Conservation (phyloP, 148 eudicot species). For the Chenopodium berlandieri region DNA sequence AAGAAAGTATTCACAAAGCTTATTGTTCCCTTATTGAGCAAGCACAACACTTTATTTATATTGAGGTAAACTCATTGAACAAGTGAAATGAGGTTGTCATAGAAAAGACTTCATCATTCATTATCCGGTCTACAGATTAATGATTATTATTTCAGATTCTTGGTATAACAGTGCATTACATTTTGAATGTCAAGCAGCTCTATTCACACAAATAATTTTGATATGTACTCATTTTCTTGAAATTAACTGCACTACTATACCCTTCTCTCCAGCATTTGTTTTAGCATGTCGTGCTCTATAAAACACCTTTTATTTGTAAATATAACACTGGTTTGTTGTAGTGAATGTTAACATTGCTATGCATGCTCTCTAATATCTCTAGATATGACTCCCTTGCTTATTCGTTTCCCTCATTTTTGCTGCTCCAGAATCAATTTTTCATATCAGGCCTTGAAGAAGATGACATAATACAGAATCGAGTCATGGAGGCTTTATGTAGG, state of each 20-base stretch:
- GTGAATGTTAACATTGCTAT: background rate
- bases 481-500: slow-evolving; percentile 66
- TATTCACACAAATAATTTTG: background rate
- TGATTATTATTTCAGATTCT: background rate
- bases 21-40: slow-evolving; percentile 89
- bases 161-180: background rate
- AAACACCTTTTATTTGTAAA: background rate
- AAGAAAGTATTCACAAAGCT: slow-evolving; percentile 94
- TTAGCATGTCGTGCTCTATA: background rate
- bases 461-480: slow-evolving; percentile 69
- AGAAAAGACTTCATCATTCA: background rate
- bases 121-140: background rate
- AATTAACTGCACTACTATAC: background rate
- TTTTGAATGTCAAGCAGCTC: background rate
- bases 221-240: background rate
- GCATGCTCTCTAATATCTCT: background rate
- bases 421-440: slow-evolving; percentile 91
- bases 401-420: slow-evolving; percentile 18
- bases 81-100: background rate
- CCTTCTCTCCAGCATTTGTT: background rate
- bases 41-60: slow-evolving; percentile 83
- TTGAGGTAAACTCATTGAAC: slow-evolving; percentile 60
- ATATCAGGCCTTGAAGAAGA: slow-evolving; percentile 96
- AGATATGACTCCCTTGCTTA: background rate
- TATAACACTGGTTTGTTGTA: background rate